Base-by-base conservation (phyloP, 495 filamentous ascomycete species). In the Lophiostoma macrostomum region DNA sequence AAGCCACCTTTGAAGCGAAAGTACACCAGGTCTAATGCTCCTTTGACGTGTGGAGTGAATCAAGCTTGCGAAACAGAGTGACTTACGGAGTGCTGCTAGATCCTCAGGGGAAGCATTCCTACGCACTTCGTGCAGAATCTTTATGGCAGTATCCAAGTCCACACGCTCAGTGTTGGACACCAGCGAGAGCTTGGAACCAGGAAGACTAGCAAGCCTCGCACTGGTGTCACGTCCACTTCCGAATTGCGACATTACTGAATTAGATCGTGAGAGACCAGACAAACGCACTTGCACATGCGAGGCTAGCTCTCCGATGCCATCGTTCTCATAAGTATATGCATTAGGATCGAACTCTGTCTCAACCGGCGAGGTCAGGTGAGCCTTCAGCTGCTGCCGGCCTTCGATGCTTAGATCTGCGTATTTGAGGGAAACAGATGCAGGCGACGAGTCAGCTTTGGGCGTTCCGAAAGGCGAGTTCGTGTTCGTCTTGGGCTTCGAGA, bases 71-170 rank as follows among this genome's bases (percentile, higher is more conserved):
- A 30, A 12, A n/a, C 14, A 24, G 12, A 14, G 12, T 14, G 16
- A 53, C 54, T 37, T 56, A 61, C 58, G 67, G 24, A 71, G 55
- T 11, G 67, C 64, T 7, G 63, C 64, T 28, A 71, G 56, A 25
- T 71, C 66, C 23, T 68, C 62, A 0, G 65, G 67, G 10, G 67
- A 66, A 0, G 69, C 65, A 47, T 54, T 70, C 55, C 65, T 69
- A 51, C 61, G 60, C 27, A 71, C 50, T 48, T 70, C 66, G 20
- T 70, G 59, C 32, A 71, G 36, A 22, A 71, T 55, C 7, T 53
- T 42, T 7, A 69, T 64, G 0, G 67, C 67, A 14, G 60, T 57
- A 31, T 49, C 64, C 8, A 70, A 38, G 43, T 71, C 69, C 23
- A 71, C 63, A 3, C 18, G 18, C 35, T 53, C 53, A 34, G 37